Percentiles rank a stretch among this genome's conserved stretches.
These are phyloP conservation scores for Vigna angularis DNA, from an alignment of 306 rosid species.

Conservation along the genomic window DNA sequence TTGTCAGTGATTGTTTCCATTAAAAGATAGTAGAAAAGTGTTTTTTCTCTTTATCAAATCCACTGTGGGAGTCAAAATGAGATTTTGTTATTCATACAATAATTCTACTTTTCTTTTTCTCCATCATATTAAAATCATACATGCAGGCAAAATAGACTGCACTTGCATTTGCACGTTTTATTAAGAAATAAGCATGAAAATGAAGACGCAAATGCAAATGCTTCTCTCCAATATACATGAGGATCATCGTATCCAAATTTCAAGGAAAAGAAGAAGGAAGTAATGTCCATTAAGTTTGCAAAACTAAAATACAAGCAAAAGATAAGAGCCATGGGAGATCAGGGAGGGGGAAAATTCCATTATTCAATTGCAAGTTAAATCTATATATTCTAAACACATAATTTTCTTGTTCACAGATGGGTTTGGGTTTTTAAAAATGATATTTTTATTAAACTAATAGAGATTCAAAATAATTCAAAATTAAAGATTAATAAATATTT, in stretches of 20 bases:
- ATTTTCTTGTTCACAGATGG: too few species aligned
- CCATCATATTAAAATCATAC: neutral
- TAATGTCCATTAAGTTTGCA: neutral
- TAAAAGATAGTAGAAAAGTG: neutral
- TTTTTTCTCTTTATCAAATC: neutral
- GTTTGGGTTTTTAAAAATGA: too few species aligned
- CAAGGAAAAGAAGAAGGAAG: neutral
- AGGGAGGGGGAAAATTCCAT: too few species aligned
- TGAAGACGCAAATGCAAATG: neutral
- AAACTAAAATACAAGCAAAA: neutral
- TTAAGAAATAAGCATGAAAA: neutral
- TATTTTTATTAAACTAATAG: too few species aligned
- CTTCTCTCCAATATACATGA: neutral
- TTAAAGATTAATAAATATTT: too few species aligned
- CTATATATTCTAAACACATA: too few species aligned
- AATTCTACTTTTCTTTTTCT: too few species aligned
- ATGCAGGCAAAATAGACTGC: neutral
- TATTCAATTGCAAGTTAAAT: too few species aligned
- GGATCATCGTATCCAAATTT: neutral
- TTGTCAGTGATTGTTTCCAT: neutral
- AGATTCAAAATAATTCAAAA: too few species aligned
- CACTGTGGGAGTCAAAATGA: neutral
- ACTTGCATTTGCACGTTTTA: neutral
- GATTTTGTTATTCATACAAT: too few species aligned
- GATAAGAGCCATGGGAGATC: neutral